These are phyloP conservation scores for Xylariaceae sp. DNA, from an alignment of 2,329 filamentous ascomycete genomes.

Conservation along the genomic window DNA sequence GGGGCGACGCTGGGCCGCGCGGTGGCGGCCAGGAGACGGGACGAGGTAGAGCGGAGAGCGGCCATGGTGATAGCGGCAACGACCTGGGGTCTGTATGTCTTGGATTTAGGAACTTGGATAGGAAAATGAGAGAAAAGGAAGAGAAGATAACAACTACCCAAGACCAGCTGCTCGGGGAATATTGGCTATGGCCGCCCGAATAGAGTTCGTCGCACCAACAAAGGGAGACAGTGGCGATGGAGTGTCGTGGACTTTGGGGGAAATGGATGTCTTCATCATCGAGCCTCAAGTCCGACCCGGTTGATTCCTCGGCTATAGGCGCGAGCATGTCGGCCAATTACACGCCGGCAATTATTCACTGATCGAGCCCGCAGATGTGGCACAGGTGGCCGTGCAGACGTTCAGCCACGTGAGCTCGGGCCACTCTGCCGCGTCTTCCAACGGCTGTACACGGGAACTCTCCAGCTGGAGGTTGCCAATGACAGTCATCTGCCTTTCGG, in stretches of 20 bases:
- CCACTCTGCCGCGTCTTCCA: too few species aligned
- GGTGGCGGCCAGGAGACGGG: constrained; percentile 41
- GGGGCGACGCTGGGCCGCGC: constrained; percentile 30
- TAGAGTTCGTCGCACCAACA: constrained; percentile 4
- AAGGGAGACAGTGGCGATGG: constrained; percentile 15
- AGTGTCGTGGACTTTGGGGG: too few species aligned
- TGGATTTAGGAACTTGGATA: constrained; percentile 1
- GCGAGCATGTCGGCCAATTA: constrained; percentile 18
- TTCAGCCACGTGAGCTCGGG: too few species aligned
- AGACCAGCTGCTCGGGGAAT: constrained; percentile 1
- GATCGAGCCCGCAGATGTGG: too few species aligned
- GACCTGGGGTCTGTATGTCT: constrained; percentile 2
- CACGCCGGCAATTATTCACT: constrained; percentile 23
- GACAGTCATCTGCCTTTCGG: too few species aligned
- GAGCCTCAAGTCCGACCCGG: constrained; percentile 17
- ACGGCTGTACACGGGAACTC: neutral
- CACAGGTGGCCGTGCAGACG: too few species aligned
- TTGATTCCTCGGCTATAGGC: constrained; percentile 22
- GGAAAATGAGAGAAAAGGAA: constrained; percentile 1
- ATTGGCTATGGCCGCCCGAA: constrained; percentile 5
- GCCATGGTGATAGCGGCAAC: constrained; percentile 39
- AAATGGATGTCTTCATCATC: constrained; percentile 21
- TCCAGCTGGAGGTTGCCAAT: too few species aligned
- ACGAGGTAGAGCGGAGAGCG: constrained; percentile 51
- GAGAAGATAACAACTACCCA: constrained; percentile 1